Evolutionary conservation across 129 eudicot species (phyloP), one percentile per base, ranked within the genome.

Genomic region (Escallonia herrerae): DNA sequence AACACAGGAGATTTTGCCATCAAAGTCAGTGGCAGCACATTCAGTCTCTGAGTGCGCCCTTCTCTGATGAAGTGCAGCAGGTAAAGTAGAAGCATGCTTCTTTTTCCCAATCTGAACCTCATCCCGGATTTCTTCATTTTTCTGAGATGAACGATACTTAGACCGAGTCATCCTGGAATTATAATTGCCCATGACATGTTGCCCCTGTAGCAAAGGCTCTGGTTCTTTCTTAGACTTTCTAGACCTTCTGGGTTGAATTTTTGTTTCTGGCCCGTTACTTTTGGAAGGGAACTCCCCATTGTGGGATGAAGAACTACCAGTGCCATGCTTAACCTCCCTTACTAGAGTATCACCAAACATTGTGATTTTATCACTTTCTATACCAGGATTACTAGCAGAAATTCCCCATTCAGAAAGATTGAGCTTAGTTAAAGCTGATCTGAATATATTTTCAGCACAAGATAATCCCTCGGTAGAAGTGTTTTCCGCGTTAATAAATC

Each of bases 151-250:
- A 33, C 56, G 68, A 63, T 50, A 46, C 55, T 67, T 62, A 33
- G 97, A 87, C 63, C 96, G 78, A 58, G 96, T 91, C 64, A 72
- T 57, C 72, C 84, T 91, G 48, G 77, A 75, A 68, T 66, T 77
- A 3, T 67, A 69, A 7, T 15, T 68, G 3, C 5, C 60, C 10
- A 53, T 68, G 67, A 45, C 15, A 41, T 70, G 72, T 42, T 79
- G 80, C 52, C 58, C 80, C 67, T 77, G 78, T 10, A 74, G 64
- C 43, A 62, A 63, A 51, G 71, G 58, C 69, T 80, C 82, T 15
- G 55, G 14, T 38, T 64, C 80, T 72, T 87, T 86, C 84, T 73
- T 87, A 41, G 64, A 71, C 79, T 75, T 90, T 60, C 79, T 87
- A 68, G 86, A 65, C 77, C 79, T 74, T 84, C 64, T 74, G 13